Conservation (phyloP, 371 early-diverging fungal genomes). For the Saksenaea oblongispora region DNA sequence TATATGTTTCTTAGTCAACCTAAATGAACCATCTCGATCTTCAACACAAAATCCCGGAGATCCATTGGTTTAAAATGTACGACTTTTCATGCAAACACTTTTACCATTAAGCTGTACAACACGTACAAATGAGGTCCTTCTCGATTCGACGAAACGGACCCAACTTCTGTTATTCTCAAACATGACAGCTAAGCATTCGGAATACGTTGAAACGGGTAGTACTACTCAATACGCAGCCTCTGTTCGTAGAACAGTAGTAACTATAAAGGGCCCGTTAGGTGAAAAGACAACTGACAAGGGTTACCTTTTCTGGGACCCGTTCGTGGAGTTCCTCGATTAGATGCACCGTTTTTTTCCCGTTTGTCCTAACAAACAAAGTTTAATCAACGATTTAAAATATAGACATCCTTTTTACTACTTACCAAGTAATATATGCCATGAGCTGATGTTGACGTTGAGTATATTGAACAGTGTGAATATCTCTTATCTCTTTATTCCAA, state of each 20-base stretch:
- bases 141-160: background rate
- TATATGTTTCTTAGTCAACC: background rate
- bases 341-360: background rate
- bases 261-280: background rate
- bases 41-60: background rate
- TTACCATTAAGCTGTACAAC: background rate
- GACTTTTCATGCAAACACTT: background rate
- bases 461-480: background rate
- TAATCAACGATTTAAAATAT: no score
- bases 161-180: background rate
- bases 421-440: background rate
- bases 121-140: background rate
- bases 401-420: background rate
- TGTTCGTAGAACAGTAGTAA: background rate
- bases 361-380: background rate
- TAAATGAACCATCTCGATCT: background rate
- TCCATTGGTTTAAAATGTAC: background rate
- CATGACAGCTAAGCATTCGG: background rate
- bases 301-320: background rate
- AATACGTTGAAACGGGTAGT: background rate
- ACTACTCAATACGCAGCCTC: background rate
- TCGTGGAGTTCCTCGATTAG: background rate
- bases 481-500: background rate
- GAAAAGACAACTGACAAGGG: no score
- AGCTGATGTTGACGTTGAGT: background rate